A percentile compares a stretch with the other conserved stretches of the same genome.
phyloP scores from a whole-genome alignment of 176 grass and related monocot genomes.

The Metroxylon sagu region DNA sequence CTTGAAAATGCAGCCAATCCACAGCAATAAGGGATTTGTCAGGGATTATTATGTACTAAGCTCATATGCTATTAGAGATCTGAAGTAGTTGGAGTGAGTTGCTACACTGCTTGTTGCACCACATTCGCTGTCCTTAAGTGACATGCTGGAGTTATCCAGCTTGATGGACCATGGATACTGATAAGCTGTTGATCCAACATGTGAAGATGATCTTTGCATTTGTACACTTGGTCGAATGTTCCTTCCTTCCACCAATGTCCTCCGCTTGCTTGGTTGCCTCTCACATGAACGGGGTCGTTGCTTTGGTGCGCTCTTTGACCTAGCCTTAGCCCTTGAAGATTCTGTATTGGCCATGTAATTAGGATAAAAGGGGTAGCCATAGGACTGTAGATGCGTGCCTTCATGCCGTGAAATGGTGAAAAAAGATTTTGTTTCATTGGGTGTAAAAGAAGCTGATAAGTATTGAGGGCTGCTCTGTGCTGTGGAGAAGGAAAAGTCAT shows the following conservation, averaged over 20 bases:
- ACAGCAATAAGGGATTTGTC: too few species aligned
- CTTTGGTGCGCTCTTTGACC: slow-evolving; percentile 46
- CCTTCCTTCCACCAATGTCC: slow-evolving; percentile 46
- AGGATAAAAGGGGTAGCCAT: slow-evolving; percentile 33
- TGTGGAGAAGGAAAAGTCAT: slow-evolving; percentile 26
- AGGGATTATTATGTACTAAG: too few species aligned
- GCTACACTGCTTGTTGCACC: slow-evolving; percentile 66
- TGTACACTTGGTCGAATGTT: slow-evolving; percentile 29
- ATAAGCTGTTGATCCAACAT: slow-evolving; percentile 6
- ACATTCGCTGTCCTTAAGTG: slow-evolving; percentile 51
- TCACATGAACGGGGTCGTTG: slow-evolving; percentile 24
- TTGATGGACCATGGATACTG: slow-evolving; percentile 54
- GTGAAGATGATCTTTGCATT: slow-evolving; percentile 40
- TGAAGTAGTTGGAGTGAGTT: slow-evolving; percentile 46
- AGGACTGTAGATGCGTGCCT: too few species aligned
- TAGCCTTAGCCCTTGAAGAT: slow-evolving; percentile 67
- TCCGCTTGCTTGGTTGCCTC: slow-evolving; percentile 20
- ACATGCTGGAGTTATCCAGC: slow-evolving; percentile 49
- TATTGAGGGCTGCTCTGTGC: slow-evolving; percentile 38
- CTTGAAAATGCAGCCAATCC: too few species aligned
- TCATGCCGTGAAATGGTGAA: too few species aligned
- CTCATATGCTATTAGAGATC: slow-evolving; percentile 19
- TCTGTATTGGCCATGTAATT: slow-evolving; percentile 83
- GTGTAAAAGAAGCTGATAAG: slow-evolving; percentile 5
- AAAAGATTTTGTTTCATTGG: not conserved